Conservation (phyloP, 352 stramenopile species). For the Phytophthora nicotianae region DNA sequence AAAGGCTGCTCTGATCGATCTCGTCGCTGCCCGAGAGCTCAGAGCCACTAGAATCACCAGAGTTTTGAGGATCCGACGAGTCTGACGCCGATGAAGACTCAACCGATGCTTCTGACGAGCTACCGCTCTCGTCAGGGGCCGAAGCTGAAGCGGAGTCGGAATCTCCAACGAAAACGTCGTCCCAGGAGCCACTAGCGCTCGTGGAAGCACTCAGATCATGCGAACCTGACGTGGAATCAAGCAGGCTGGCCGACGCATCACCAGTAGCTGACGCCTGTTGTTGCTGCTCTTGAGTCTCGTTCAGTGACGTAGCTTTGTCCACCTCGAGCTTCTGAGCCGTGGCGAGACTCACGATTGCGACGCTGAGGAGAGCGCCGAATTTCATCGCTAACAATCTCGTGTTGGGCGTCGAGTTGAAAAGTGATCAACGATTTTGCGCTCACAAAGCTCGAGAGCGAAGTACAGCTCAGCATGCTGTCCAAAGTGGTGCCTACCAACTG, state of each 20-base stretch:
- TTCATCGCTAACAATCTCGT: constrained; percentile 4
- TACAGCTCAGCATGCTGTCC: background rate
- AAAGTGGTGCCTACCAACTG: background rate
- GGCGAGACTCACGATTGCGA: constrained; percentile 2
- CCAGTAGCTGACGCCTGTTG: background rate
- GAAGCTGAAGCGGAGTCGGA: background rate
- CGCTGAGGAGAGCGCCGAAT: background rate
- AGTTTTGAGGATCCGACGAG: no score
- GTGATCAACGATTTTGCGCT: background rate
- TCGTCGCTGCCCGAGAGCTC: no score
- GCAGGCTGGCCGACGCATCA: background rate
- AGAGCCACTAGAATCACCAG: no score
- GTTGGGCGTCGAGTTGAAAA: constrained; percentile 1
- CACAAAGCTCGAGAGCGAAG: background rate
- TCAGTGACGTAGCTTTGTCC: background rate
- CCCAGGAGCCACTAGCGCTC: background rate
- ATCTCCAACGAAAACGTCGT: background rate
- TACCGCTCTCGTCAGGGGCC: background rate
- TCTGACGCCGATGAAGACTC: background rate
- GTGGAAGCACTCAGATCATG: background rate
- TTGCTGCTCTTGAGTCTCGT: constrained; percentile 3
- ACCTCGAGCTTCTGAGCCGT: constrained; percentile 3
- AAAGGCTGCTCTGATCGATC: no score
- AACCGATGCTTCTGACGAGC: background rate
- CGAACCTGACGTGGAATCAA: background rate